A percentile compares a stretch with the other conserved stretches of the same genome.
These are phyloP conservation scores for Conoideocrella luteorostrata DNA, from an alignment of 2,329 filamentous ascomycete species.

Conservation along the genomic window DNA sequence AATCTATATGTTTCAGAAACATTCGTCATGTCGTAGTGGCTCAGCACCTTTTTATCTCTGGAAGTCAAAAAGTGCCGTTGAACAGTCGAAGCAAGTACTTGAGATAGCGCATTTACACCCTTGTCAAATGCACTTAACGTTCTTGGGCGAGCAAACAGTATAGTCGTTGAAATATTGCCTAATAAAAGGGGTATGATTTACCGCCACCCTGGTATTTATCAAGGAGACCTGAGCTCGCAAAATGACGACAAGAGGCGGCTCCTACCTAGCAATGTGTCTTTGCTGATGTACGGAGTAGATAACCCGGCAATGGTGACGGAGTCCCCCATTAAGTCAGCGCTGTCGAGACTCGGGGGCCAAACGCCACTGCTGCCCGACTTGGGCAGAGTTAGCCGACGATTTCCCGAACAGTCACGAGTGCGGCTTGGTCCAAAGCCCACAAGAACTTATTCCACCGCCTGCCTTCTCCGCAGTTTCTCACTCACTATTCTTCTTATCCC, in stretches of 20 bases:
- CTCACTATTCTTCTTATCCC: neutral
- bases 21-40: constrained; percentile 60
- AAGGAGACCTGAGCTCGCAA: no score
- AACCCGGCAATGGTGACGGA: no score
- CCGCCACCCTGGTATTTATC: no score
- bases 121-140: no score
- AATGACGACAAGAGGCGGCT: no score
- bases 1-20: constrained; percentile 93
- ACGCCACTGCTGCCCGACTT: constrained; percentile 1
- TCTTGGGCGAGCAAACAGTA: no score
- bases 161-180: no score
- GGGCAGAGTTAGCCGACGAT: constrained; percentile 1
- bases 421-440: constrained; percentile 1
- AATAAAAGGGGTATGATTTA: no score
- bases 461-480: neutral
- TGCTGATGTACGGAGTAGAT: no score
- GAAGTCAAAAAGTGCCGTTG: neutral
- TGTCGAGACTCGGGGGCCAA: no score
- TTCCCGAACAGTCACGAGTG: neutral
- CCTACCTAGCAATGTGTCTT: no score
- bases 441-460: neutral
- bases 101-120: constrained; percentile 1
- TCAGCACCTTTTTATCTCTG: constrained; percentile 7
- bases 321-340: no score
- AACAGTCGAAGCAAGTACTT: neutral